Evolutionary conservation across 1,139 yeast genomes (phyloP), one percentile per base, ranked within the genome.

Genomic region (Pichia sp.): DNA sequence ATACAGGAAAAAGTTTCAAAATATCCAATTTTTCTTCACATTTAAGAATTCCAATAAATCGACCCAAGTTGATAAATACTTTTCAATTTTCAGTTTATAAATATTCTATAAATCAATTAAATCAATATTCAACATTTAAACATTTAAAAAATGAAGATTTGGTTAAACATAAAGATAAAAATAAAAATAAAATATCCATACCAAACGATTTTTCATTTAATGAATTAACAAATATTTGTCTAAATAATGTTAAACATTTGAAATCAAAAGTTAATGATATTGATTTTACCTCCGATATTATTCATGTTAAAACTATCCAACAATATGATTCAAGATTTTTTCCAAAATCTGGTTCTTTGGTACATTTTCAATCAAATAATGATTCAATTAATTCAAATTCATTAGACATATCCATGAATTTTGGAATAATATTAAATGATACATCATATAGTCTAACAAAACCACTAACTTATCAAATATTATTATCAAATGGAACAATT

Each of bases 401-500:
- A n/a, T n/a, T n/a, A n/a, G n/a, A n/a, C n/a, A n/a, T n/a, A n/a
- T n/a, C 33, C 4, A 37, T 44, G 30, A 36, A 27, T 20, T 41
- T 49, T 28, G 57, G 55, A 3, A 42, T 54, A 9, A 48, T 52
- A 1, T 28, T 52, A 4, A 40, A 45, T 16, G 51, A 52, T 26
- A 40, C 43, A 10, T 39, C 41, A 6, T 41, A 42, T 27, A 45
- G 41, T 30, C 45, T 58, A n/a, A 32, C 44, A 1, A 37, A 34
- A 12, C 28, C 37, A n/a, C 24, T 40, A 11, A 24, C 16, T 10
- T 40, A 29, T 8, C 33, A 39, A 10, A 53, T 58, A 4, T 33
- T 57, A 7, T 39, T 47, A 25, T 44, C 54, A 3, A 48, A 52
- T 31, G 56, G 57, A 4, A 23, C 27, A n/a, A 35, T 50, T 2